Evolutionary conservation across 495 filamentous ascomycete genomes (phyloP), one percentile per base, ranked within the genome.

Genomic region (Lophium mytilinum): DNA sequence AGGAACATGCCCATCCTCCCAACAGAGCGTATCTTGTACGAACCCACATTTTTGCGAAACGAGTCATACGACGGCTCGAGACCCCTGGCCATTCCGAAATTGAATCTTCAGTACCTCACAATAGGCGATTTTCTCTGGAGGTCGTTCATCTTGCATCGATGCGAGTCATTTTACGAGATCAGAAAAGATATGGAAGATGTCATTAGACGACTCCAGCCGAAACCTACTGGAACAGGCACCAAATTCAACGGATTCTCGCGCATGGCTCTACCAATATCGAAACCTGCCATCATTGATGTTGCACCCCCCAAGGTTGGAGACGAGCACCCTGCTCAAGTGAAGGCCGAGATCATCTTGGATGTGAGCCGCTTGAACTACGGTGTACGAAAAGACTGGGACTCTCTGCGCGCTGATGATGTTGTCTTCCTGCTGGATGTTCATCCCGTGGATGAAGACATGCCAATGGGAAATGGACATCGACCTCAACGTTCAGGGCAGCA

Each of bases 101-200:
- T 97, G 49, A 97, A 95, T 66, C 77, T 99, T 40, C 93, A 97
- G 64, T 97, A 99, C 68, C 79, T 99, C 24, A 92, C 89, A 8
- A 81, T 96, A 36, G 90, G 93, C 4, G 93, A 99, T 68, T 97
- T 97, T 62, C 78, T 99, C 9, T 97, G 89, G 89, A 80, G 93
- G 37, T 88, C 92, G 12, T 86, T 97, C 63, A 77, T 93, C 21
- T 78, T 97, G 3, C 88, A 95, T 66, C 82, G 93, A 19, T 89
- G 84, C 59, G 93, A 99, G 70, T 81, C 93, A 3, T 97, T 96
- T 66, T 97, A 90, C 72, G 89, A 89, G 53, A 92, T 99, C 54
- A 81, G 91, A 33, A 90, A 88, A 64, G 87, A 96, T 60, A 84
- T 99, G 60, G 89, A 96, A 66, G 82, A 87, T 36, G 77, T 83